Evolutionary conservation across 2,329 filamentous ascomycete genomes (phyloP), one percentile per base, ranked within the genome.

Genomic region (Monosporascus sp.): DNA sequence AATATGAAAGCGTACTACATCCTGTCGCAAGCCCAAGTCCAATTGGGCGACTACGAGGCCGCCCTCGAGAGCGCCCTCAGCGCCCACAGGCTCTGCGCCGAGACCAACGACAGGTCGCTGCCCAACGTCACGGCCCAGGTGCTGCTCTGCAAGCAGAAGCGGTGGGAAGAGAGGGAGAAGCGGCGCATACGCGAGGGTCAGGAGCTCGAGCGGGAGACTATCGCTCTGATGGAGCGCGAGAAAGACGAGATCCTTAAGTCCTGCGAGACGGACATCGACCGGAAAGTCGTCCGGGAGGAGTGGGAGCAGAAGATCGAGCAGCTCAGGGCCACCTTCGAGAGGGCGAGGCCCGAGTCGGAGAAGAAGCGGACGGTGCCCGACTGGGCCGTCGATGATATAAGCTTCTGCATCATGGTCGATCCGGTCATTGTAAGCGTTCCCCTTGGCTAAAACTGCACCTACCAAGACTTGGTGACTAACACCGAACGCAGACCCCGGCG

Each of bases 1-100:
- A 84, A 81, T 62, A 86, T 95, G 75, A 97, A 97, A 72, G 90
- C 89, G 7, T 82, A 84, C 65, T 95, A 88, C 70, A 89, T 91
- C 66, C 81, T 96, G 25, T 85, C 90, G 3, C 88, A 96, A 70
- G 90, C 92, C 0, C 85, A 95, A 59, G 76, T 96, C n/a, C 80
- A 80, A 1, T 78, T 96, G 2, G 77, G 83, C 49, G 82, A 88
- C 59, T 85, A 83, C 37, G 83, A 89, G 54, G 87, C 87, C 64
- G 91, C 92, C 0, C 78, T 95, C 15, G 71, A 77, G 1, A 83
- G 83, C 53, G 90, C 89, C 1, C 74, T 86, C 24, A 78, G 74
- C 38, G 93, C 93, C 8, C 95, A 96, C 70, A 73, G 81, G 4
- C 72, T 87, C 6, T 91, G 88, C 68, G 75, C 84, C 18, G 72